Percentiles rank a stretch among this genome's conserved stretches.
These are phyloP conservation scores for Chlamydomonas incerta DNA, from an alignment of 139 green algal genomes.

Conservation along the genomic window DNA sequence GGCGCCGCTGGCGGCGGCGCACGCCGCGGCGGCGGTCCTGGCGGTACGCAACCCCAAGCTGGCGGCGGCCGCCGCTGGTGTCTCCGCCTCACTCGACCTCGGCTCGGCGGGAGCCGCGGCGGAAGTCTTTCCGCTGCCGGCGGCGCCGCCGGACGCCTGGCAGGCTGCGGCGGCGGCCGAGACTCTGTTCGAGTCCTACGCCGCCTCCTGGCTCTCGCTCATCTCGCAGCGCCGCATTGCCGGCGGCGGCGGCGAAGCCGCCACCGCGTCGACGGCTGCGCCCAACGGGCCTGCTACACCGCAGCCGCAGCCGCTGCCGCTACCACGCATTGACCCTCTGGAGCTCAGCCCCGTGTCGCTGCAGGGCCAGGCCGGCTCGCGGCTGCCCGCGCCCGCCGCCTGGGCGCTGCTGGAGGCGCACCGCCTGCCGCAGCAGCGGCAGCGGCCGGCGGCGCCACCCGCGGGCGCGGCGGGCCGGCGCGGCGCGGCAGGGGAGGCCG, in stretches of 20 bases:
- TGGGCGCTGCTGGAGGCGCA: constrained; percentile 46
- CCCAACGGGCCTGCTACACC: not conserved
- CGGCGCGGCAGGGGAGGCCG: not conserved
- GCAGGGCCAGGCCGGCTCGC: constrained; percentile 22
- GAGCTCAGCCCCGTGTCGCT: not conserved
- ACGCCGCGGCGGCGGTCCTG: constrained; percentile 20
- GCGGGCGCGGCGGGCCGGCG: not conserved
- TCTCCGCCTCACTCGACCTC: not conserved
- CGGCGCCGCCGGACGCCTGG: not conserved
- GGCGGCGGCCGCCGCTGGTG: constrained; percentile 6
- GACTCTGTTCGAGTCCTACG: constrained; percentile 46
- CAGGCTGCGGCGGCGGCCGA: not conserved
- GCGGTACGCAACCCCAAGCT: not conserved
- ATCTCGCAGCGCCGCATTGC: constrained; percentile 10
- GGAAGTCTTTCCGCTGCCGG: constrained; percentile 29
- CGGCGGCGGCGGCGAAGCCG: not conserved
- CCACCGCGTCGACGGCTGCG: not conserved
- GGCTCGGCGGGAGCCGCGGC: too few species aligned
- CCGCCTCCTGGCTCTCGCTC: constrained; percentile 53
- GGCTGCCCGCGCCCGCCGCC: constrained; percentile 28
- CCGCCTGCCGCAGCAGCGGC: constrained; percentile 1
- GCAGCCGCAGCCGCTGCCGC: not conserved
- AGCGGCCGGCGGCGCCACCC: not conserved
- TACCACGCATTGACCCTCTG: constrained; percentile 16
- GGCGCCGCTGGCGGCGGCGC: constrained; percentile 12